phyloP scores from a whole-genome alignment of 306 rosid species.

The Hippophae tibetana region DNA sequence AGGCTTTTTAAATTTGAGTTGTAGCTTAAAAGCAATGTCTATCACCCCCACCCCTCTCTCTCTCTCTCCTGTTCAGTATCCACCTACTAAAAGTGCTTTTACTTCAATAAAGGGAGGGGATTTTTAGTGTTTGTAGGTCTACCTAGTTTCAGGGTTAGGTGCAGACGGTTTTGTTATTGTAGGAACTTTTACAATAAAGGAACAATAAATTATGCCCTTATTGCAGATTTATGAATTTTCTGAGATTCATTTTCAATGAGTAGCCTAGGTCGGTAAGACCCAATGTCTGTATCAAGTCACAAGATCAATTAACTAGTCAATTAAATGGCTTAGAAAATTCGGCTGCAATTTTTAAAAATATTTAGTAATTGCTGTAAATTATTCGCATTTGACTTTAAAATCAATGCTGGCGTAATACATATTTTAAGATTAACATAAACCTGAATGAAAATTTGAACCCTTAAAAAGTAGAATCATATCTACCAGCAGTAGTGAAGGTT shows the following conservation, averaged over 20 bases:
- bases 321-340: too few relatives aligned
- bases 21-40: constrained; percentile 22
- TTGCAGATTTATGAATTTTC: neutral
- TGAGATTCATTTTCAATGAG: neutral
- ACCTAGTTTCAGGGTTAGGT: constrained; percentile 14
- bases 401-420: too few relatives aligned
- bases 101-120: constrained; percentile 34
- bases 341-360: too few relatives aligned
- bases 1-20: constrained; percentile 10
- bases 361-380: neutral
- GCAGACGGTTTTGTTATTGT: constrained; percentile 27
- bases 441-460: neutral
- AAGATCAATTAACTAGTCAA: too few relatives aligned
- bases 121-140: constrained; percentile 11
- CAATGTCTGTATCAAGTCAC: too few relatives aligned
- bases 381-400: neutral
- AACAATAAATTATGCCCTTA: constrained; percentile 1
- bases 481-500: neutral
- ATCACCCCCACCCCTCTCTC: neutral
- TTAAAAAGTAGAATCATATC: neutral
- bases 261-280: too few relatives aligned
- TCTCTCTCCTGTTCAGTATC: neutral
- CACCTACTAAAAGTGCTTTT: constrained; percentile 3
- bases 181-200: constrained; percentile 16
- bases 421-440: neutral